Base-by-base conservation (phyloP, 148 eudicot species). In the Chenopodium suecicum region DNA sequence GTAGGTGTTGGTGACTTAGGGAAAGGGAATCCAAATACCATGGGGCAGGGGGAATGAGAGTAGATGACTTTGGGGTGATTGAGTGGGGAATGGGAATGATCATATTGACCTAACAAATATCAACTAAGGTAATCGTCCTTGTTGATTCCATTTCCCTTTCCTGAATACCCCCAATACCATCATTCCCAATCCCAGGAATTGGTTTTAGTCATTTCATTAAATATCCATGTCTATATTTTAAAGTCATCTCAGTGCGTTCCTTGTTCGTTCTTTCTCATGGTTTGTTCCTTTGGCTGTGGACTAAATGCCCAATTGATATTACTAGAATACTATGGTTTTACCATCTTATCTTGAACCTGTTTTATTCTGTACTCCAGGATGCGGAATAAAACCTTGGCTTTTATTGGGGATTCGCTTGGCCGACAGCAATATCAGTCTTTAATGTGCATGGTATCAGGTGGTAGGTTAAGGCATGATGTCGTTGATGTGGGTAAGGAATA, bases 361-460 rank as follows among this genome's bases (percentile, higher is more conserved):
- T 44, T 23, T 1, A 10, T 44, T 41, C 66, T 82, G 23, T 60
- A 73, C 81, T 78, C 11, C 97, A 96, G 99, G 89, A 92, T 94
- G 99, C 86, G 82, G 84, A 76, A 91, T 81, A 94, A 92, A 89
- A 94, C 98, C 47, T 73, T 96, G 72, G 99, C 98, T 76, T 94
- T 96, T 76, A 82, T 96, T 25, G 99, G 99, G 73, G 99, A 96
- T 85, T 96, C 99, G 8, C 87, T 96, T 74, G 99, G 90, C 54
- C 85, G 98, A 41, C 98, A 96, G 77, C 99, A 96, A 82, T 96
- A 90, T 83, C 99, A 96, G 81, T 96, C 99, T n/a, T 76, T 96
- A 74, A 92, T 94, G 95, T 96, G 99, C 90, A 94, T 96, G 94
- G 81, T 87, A 14, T 87, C 97, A 16, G 95, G 90, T 67, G 98